Conservation (phyloP, 2,329 filamentous ascomycete species). For the Dactylonectria estremocensis region DNA sequence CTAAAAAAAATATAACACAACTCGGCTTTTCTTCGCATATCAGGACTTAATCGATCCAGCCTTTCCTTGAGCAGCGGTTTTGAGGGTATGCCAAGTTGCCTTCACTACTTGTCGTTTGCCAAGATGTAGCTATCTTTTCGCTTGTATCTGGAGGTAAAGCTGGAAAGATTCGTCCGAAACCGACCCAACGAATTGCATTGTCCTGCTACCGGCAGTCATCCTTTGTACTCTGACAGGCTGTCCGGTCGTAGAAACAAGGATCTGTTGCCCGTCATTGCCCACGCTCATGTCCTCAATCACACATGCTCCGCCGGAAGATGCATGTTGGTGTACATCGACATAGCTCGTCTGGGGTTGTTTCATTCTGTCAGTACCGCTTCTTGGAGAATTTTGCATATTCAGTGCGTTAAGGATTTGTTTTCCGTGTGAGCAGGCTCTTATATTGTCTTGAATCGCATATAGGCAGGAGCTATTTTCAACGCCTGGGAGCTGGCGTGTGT, state of each 20-base stretch:
- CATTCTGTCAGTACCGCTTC: not conserved
- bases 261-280: slow-evolving; percentile 18
- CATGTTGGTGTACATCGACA: not conserved
- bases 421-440: no score
- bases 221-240: not conserved
- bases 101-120: no score
- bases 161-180: slow-evolving; percentile 18
- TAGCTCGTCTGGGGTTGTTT: slow-evolving; percentile 2
- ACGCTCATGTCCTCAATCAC: slow-evolving; percentile 11
- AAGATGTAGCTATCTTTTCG: no score
- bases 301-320: slow-evolving; percentile 13
- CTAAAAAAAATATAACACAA: no score
- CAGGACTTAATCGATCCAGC: no score
- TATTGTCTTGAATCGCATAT: no score
- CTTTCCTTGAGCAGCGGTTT: no score
- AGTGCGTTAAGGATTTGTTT: not conserved
- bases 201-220: slow-evolving; percentile 5
- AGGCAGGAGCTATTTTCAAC: no score
- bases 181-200: slow-evolving; percentile 15
- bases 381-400: not conserved
- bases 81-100: no score
- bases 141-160: not conserved
- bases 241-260: slow-evolving; percentile 16
- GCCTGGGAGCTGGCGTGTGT: no score
- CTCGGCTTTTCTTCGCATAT: no score